Conservation (phyloP, 1,284 basidiomycete species). For the Trametes polyzona region DNA sequence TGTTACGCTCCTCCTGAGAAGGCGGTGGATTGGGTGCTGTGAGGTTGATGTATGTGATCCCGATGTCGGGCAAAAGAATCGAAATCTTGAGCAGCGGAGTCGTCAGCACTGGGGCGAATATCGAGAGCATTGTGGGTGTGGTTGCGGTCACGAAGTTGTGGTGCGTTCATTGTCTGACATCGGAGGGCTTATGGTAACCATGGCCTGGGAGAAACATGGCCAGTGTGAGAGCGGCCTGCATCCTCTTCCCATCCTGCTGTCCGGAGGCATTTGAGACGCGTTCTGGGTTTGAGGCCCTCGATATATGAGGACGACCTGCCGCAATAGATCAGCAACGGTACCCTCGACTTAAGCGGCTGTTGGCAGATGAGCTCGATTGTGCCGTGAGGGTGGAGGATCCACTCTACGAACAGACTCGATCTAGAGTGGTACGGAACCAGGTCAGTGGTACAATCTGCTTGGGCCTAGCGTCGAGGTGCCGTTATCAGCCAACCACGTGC, state of each 20-base stretch:
- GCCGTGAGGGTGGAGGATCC: too few relatives aligned
- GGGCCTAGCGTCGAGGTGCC: too few relatives aligned
- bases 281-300: too few relatives aligned
- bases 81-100: slow-evolving; percentile 6
- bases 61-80: neutral
- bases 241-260: too few relatives aligned
- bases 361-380: too few relatives aligned
- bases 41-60: neutral
- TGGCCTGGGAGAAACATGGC: neutral
- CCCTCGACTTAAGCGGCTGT: too few relatives aligned
- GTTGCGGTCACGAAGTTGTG: neutral
- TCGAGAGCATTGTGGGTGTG: neutral
- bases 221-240: neutral
- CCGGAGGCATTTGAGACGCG: neutral
- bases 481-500: too few relatives aligned
- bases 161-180: neutral
- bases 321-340: too few relatives aligned
- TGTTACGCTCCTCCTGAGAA: neutral
- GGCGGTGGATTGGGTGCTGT: slow-evolving; percentile 1
- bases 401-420: too few relatives aligned
- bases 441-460: too few relatives aligned
- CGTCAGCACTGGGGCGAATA: neutral
- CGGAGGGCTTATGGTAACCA: neutral
- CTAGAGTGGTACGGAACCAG: too few relatives aligned
- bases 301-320: too few relatives aligned